A percentile compares a stretch with the other conserved stretches of the same genome.
Evolutionary conservation across 768 basidiomycete genomes (phyloP).

Genomic region (Lyophyllum decastes): DNA sequence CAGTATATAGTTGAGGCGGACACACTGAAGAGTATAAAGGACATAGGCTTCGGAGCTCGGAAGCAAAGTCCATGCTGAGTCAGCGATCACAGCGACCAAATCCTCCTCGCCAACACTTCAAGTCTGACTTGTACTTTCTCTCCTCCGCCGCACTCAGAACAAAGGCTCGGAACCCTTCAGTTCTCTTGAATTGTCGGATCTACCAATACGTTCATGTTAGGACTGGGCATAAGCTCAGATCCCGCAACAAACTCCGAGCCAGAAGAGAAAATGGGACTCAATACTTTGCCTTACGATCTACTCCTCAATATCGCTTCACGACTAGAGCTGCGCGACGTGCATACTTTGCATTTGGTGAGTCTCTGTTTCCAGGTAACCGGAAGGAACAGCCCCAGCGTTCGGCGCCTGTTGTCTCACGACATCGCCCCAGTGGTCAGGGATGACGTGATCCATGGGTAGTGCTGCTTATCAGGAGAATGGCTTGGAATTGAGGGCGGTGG

Average conservation of each 20-base stretch:
- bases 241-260: slow-evolving; percentile 19
- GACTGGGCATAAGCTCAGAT: slow-evolving; percentile 10
- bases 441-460: neutral
- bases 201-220: slow-evolving; percentile 20
- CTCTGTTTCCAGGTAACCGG: neutral
- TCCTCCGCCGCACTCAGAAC: neutral
- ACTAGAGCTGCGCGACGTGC: slow-evolving; percentile 61
- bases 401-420: neutral
- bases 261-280: slow-evolving; percentile 30
- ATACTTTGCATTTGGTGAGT: slow-evolving; percentile 63
- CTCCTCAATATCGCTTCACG: slow-evolving; percentile 66
- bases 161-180: neutral
- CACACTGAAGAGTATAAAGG: no score
- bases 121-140: neutral
- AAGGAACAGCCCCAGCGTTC: neutral
- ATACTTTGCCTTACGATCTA: slow-evolving; percentile 67
- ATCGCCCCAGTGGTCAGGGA: neutral
- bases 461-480: neutral
- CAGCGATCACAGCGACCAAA: neutral
- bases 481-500: neutral
- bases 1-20: no score
- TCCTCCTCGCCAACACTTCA: neutral
- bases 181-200: neutral
- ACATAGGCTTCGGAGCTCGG: neutral
- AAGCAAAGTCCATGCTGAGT: neutral